Conservation (phyloP, 345 rosid genomes). For the Microcos paniculata region DNA sequence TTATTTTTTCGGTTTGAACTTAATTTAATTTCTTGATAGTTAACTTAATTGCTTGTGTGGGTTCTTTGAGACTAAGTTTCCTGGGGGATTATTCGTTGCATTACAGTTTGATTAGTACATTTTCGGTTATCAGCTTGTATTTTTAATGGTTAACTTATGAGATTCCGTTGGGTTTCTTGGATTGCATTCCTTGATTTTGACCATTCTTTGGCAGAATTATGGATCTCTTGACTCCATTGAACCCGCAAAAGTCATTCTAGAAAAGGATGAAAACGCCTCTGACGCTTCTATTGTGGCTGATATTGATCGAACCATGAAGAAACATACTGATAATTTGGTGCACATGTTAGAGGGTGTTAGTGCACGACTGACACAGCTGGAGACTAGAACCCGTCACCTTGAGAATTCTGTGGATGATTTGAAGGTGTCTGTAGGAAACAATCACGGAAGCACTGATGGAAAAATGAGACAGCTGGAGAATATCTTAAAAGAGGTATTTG, state of each 20-base stretch:
- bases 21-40: neutral
- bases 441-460: slow-evolving; percentile 77
- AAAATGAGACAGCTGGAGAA: slow-evolving; percentile 84
- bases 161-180: neutral
- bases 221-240: slow-evolving; percentile 63
- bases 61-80: neutral
- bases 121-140: neutral
- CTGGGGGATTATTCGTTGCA: neutral
- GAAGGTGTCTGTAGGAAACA: slow-evolving; percentile 72
- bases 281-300: slow-evolving; percentile 48
- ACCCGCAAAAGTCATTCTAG: slow-evolving; percentile 51
- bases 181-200: neutral
- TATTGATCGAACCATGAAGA: slow-evolving; percentile 74
- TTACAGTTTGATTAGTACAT: neutral
- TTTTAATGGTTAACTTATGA: neutral
- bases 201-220: slow-evolving; percentile 44
- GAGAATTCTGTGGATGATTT: slow-evolving; percentile 83
- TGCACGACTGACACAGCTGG: slow-evolving; percentile 78
- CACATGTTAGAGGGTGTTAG: slow-evolving; percentile 71
- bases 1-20: neutral
- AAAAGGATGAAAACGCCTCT: slow-evolving; percentile 45
- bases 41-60: neutral
- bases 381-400: slow-evolving; percentile 62
- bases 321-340: slow-evolving; percentile 62
- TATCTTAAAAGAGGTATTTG: slow-evolving; percentile 73